Evolutionary conservation across 2,329 filamentous ascomycete genomes (phyloP), one percentile per base, ranked within the genome.

Genomic region (Plectosphaerella plurivora): DNA sequence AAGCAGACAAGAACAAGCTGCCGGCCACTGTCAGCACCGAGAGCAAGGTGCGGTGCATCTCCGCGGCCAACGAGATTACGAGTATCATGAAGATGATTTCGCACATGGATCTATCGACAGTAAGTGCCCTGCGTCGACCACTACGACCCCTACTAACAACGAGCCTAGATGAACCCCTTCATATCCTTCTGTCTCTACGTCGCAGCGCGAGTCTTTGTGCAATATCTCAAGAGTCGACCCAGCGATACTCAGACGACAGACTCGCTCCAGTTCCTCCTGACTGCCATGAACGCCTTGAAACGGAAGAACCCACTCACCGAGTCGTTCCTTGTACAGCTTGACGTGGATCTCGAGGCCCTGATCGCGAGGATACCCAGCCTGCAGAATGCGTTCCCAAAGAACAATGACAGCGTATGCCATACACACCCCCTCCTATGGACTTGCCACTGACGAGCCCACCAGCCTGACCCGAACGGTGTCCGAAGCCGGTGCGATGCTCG

Each of bases 111-210:
- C 75, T 97, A 49, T 84, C 89, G 46, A 73, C 81, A 54, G 92
- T 96, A 80, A 73, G 89, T 66, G 14, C 3, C 11, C 8, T 20
- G n/a, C 15, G 8, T 5, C 12, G 10, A 16, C 22, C 25, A 18
- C 15, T 3, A 4, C 15, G 11, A 8, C n/a, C 22, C 41, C 7
- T 44, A 20, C 41, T 44, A 9, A 44, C 18, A 53, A 49, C 25
- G 35, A 46, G 47, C 6, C 2, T 55, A 97, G 91, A 90, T 96
- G 83, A 96, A 97, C 60, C 91, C 93, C 0, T 97, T 97, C 66
- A 88, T 96, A 61, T 91, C 91, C 0, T 97, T 97, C 69, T 96
- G 91, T 64, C 80, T 99, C 44, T 97, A 97, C 62, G 92, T 97
- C n/a, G 88, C 93, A 11, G 90, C 93, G 20, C 83, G 94, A 49